Evolutionary conservation across 179 eudicot species (phyloP).

Genomic region (Drosera spatulata): DNA sequence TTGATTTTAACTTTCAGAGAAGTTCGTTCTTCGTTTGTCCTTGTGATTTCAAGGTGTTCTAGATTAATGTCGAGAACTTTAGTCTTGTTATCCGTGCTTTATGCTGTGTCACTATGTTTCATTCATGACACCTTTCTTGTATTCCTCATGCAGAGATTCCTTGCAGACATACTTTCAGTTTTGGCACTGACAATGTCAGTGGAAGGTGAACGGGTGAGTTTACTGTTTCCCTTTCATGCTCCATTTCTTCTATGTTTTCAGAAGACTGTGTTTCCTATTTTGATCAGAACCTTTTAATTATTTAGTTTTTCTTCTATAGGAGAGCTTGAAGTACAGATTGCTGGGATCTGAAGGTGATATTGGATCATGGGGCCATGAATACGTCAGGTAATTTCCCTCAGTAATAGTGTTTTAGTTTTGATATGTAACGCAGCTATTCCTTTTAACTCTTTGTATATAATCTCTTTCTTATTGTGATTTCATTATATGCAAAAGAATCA

Average conservation of each 20-base stretch:
- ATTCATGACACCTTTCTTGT: conserved; percentile 7
- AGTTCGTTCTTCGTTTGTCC: too few species aligned
- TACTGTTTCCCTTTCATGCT: conserved; percentile 2
- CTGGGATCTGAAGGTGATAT: conserved; percentile 93
- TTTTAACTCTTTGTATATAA: too few species aligned
- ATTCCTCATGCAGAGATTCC: conserved; percentile 41
- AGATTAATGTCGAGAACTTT: too few species aligned
- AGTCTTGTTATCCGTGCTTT: too few species aligned
- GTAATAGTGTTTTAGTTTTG: too few species aligned
- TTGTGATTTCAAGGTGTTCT: too few species aligned
- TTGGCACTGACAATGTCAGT: conserved; percentile 96
- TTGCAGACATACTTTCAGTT: conserved; percentile 92
- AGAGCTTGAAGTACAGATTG: conserved; percentile 82
- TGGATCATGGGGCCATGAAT: conserved; percentile 99
- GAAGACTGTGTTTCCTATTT: too few species aligned
- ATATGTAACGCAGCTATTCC: too few species aligned
- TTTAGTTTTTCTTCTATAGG: conserved; percentile 31
- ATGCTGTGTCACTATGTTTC: not conserved
- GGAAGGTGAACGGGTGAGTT: conserved; percentile 86
- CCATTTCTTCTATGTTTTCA: too few species aligned
- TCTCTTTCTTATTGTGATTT: too few species aligned
- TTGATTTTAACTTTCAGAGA: too few species aligned
- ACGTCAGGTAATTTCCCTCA: conserved; percentile 57
- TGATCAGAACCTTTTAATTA: not conserved
- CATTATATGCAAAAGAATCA: too few species aligned